These are phyloP conservation scores for Claviceps lovelessii DNA, from an alignment of 2,329 filamentous ascomycete species.

Conservation along the genomic window DNA sequence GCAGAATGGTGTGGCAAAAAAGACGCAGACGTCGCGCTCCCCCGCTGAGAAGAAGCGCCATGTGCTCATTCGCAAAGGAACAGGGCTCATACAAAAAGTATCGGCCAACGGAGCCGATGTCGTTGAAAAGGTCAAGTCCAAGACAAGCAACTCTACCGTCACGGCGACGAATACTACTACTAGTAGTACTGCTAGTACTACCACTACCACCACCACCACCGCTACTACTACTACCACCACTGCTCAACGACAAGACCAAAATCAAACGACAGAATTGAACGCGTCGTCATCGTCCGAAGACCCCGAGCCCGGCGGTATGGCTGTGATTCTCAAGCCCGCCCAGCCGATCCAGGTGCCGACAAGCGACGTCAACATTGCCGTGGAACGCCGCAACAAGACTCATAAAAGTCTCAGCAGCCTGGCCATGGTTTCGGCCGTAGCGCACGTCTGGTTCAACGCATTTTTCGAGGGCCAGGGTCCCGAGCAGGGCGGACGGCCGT, in stretches of 20 bases:
- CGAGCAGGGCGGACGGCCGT: slow-evolving; percentile 49
- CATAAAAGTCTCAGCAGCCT: slow-evolving; percentile 64
- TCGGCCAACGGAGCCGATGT: slow-evolving; percentile 11
- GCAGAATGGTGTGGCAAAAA: no score
- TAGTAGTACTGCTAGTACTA: no score
- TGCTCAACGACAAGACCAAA: slow-evolving; percentile 3
- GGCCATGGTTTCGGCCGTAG: slow-evolving; percentile 83
- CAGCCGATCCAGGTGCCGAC: slow-evolving; percentile 56
- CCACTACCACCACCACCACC: no score
- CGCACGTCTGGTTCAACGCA: slow-evolving; percentile 93
- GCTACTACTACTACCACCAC: neutral
- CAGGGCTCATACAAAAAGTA: slow-evolving; percentile 21
- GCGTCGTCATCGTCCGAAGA: slow-evolving; percentile 9
- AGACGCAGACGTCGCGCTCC: neutral
- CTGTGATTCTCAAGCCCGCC: slow-evolving; percentile 63
- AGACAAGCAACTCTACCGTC: slow-evolving; percentile 7
- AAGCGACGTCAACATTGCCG: slow-evolving; percentile 78
- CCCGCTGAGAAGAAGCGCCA: slow-evolving; percentile 7
- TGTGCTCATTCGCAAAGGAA: slow-evolving; percentile 15
- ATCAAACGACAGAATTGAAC: neutral
- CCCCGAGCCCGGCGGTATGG: slow-evolving; percentile 47
- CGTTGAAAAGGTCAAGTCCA: slow-evolving; percentile 11
- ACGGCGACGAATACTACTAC: neutral
- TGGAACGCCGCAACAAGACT: slow-evolving; percentile 73
- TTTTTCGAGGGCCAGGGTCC: slow-evolving; percentile 78